These are phyloP conservation scores for Cudoniella acicularis DNA, from an alignment of 495 filamentous ascomycete species.

Conservation along the genomic window DNA sequence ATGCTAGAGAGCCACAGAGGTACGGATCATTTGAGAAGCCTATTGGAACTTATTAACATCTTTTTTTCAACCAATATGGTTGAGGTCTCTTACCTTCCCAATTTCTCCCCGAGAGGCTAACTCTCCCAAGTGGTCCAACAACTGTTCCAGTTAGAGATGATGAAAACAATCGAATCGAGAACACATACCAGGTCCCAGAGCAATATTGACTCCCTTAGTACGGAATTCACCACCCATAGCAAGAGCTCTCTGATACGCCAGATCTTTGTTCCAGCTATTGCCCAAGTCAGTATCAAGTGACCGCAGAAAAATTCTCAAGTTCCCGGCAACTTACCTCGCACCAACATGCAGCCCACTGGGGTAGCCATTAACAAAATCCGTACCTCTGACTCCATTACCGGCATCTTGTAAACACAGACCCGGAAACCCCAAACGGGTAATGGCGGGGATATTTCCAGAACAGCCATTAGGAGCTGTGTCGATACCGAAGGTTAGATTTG, in stretches of 20 bases:
- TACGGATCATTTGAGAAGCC: conserved; percentile 9
- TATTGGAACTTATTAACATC: neutral
- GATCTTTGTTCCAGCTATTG: conserved; percentile 49
- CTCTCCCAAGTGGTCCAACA: conserved; percentile 51
- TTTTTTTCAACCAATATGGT: too few species aligned
- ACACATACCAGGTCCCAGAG: conserved; percentile 48
- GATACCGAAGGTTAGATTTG: neutral
- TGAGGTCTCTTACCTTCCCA: conserved; percentile 49
- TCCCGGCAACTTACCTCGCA: conserved; percentile 47
- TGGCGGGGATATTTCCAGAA: conserved; percentile 13
- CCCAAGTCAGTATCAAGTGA: neutral
- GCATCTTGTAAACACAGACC: conserved; percentile 62
- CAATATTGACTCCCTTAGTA: conserved; percentile 61
- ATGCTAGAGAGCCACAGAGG: conserved; percentile 38
- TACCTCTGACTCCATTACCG: conserved; percentile 54
- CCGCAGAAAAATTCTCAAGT: neutral
- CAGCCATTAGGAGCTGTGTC: neutral
- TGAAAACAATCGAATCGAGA: neutral
- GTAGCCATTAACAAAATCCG: conserved; percentile 54
- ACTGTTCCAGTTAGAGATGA: conserved; percentile 28
- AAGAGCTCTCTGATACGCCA: conserved; percentile 43
- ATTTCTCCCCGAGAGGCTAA: conserved; percentile 52
- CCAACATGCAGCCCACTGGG: conserved; percentile 35
- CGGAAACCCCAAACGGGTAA: conserved; percentile 51
- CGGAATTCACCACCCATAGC: conserved; percentile 57